These are phyloP conservation scores for Kodamaea laetipori DNA, from an alignment of 805 yeast genomes.

Conservation along the genomic window DNA sequence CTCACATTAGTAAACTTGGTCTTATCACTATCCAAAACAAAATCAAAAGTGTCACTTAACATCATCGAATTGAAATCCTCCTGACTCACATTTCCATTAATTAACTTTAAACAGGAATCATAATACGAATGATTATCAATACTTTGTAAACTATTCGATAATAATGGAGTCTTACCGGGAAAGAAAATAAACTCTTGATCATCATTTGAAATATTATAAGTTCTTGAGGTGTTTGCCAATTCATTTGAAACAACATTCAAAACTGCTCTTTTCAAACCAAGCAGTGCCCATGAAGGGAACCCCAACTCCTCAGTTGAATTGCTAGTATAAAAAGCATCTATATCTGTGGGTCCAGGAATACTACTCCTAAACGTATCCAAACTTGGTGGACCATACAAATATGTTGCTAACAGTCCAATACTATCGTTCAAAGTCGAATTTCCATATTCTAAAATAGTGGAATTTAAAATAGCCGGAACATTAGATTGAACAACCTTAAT, in stretches of 20 bases:
- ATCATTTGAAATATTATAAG: constrained; percentile 25
- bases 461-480: background rate
- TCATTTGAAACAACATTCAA: constrained; percentile 28
- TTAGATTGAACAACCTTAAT: constrained; percentile 12
- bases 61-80: background rate
- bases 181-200: constrained; percentile 27
- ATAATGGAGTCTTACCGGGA: background rate
- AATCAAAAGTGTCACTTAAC: constrained; percentile 16
- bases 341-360: background rate
- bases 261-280: constrained; percentile 30
- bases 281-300: constrained; percentile 11
- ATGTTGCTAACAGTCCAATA: constrained; percentile 20
- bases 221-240: constrained; percentile 12
- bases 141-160: background rate
- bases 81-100: background rate
- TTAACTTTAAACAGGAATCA: background rate
- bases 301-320: constrained; percentile 12
- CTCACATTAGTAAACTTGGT: constrained; percentile 40
- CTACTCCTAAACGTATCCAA: constrained; percentile 16
- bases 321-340: constrained; percentile 24
- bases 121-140: background rate
- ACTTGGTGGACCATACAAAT: constrained; percentile 32
- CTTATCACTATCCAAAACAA: constrained; percentile 35
- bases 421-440: constrained; percentile 33
- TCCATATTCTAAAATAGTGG: constrained; percentile 20